Evolutionary conservation across 352 stramenopile genomes (phyloP), one percentile per base, ranked within the genome.

Genomic region (Thalassiosira livingstoniorum): DNA sequence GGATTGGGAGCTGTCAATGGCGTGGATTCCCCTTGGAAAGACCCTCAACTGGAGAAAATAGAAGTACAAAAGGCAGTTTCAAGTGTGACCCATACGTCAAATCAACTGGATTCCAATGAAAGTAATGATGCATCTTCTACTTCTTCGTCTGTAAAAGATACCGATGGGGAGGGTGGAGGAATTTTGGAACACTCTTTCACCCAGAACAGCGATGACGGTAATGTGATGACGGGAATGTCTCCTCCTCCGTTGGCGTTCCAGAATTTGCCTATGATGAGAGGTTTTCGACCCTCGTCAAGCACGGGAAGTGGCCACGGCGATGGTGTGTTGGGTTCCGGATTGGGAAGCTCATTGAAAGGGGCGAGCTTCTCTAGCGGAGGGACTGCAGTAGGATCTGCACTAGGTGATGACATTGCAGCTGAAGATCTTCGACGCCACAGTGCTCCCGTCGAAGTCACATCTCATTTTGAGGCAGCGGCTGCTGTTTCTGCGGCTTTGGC

Each of bases 221-320:
- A 4, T 27, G 47, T 18, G 42, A 39, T 65, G 25, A 43, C 57
- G 2, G 68, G 37, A 7, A 82, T 34, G 29, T 42, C 65, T 70
- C 82, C 82, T 29, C 82, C 82, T 10, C 62, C 71, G 5, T 64
- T 42, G 0, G 82, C 82, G 57, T 88, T 88, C 45, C 73, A 85
- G 57, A 88, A 88, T 70, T 37, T 88, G 10, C 82, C 82, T 43
- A 88, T 88, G 76, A 67, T 60, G 23, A 71, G 82, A 53, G 71
- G 71, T 31, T 62, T 83, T 39, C 29, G 66, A 18, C 29, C 67
- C 21, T 60, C 76, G 4, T 58, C 45, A 39, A 39, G 75, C 15
- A 23, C 35, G n/a, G 55, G 29, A 11, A 23, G 35, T 21, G n/a
- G 27, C 15, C 25, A 37, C 25, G 21, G 37, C 18, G 74, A 54